Base-by-base conservation (phyloP, 2,329 filamentous ascomycete species). In the Cordyceps pruinosa region DNA sequence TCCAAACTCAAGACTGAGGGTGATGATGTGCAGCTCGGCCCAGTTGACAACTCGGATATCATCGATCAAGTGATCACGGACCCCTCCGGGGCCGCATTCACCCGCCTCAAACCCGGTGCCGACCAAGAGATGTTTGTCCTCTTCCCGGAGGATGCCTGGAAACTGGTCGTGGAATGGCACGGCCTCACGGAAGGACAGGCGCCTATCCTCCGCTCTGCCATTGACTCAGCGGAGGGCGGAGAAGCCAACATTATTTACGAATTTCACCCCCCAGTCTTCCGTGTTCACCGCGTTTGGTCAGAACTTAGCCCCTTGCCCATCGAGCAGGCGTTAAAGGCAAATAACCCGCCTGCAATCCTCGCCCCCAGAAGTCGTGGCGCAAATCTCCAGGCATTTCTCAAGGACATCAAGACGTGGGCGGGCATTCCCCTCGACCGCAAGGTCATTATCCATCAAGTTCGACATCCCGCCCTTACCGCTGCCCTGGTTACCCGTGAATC, bases 1-100 rank as follows among this genome's bases (percentile, higher is more conserved):
- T 70, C 76, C 17, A 79, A 81, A 58, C 72, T 77, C 21, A 77
- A 79, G 60, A 79, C 82, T 59, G 88, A 88, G 61, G 73, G 78
- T n/a, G 68, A 77, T 12, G 80, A 86, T 58, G 80, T 83, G 5
- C 64, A 74, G 8, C 80, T 94, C 57, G 91, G 91, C 1, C 88
- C 89, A 0, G 82, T 97, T 32, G 90, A 97, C 75, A 97, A 97
- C 68, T 85, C 88, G 0, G 88, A 92, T 66, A 85, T 97, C 59
- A 84, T 92, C 52, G 76, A 85, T 59, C 79, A 85, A 61, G 77
- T 79, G 35, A 74, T 85, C 57, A 71, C 70, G 50, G 79, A 84
- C 58, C 72, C 76, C 10, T 69, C 69, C 19, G 75, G 74, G 45
- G 72, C 74, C 15, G 75, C 79, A 17, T 96, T 91, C 65, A 82